Base-by-base conservation (phyloP, 148 eudicot genomes). In the Gaultheria prostrata region DNA sequence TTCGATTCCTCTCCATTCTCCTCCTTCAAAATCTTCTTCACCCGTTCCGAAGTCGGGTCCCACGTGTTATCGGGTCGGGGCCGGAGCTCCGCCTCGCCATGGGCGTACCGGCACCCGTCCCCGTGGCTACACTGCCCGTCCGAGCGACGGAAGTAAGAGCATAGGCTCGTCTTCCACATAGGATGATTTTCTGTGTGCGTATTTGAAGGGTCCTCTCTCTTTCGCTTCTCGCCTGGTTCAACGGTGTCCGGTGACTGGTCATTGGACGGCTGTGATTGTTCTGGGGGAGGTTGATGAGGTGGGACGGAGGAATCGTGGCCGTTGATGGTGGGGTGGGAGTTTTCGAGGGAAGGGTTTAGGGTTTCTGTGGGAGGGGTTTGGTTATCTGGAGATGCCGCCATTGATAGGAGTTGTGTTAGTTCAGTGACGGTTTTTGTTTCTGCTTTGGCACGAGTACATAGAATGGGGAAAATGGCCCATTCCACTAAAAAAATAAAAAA, bases 1-100 rank as follows among this genome's bases (percentile, higher is more conserved):
- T 81, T 91, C 4, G 26, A 83, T 1, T 74, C 59, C 14, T 85
- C 88, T 4, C 76, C 92, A 28, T 65, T 35, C 21, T 83, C 90
- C 7, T 33, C 17, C 89, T 72, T 86, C 77, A 83, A 81, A 84
- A 90, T 1, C 90, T 93, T 91, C 92, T 93, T 95, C 1, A 82
- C 97, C 88, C 92, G 88, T 75, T 90, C 90, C 45, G 98, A 95
- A 1, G 95, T 92, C 32, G 98, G 98, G 87, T 95, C 98, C 98
- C 98, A 95, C 4, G 98, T 79, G 17, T 89, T 89, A 28, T 94
- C 98, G 48, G 97, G 98, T 15, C 93, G 82, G 10, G 81, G 86
- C 56, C 92, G 89, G 80, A 95, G 97, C 94, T 95, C 98, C 72
- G 78, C 85, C 84, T 95, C 98, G 39, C 87, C 78, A 80, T 95